Evolutionary conservation across 805 yeast species (phyloP).

Genomic region (Saccharomycopsis capsularis): DNA sequence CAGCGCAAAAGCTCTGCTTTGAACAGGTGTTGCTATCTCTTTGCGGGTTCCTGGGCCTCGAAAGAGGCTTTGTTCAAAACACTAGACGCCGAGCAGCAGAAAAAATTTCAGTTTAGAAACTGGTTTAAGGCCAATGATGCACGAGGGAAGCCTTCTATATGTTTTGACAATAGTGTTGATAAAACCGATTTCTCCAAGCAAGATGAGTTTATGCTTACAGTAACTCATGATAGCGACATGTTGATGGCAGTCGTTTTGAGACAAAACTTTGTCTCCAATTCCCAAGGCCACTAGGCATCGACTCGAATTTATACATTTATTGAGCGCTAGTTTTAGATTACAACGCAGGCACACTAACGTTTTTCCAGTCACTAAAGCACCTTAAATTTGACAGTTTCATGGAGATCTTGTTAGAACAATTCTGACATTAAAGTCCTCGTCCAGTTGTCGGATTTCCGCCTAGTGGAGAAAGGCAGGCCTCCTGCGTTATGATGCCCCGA

Average conservation of each 20-base stretch:
- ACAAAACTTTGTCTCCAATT: no score
- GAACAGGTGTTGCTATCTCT: neutral
- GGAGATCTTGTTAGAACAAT: no score
- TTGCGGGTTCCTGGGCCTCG: slow-evolving; percentile 47
- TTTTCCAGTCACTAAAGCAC: no score
- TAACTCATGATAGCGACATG: slow-evolving; percentile 62
- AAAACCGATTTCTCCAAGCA: slow-evolving; percentile 19
- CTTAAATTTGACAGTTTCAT: no score
- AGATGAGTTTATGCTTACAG: slow-evolving; percentile 46
- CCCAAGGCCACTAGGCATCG: no score
- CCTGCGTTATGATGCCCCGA: no score
- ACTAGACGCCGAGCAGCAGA: slow-evolving; percentile 43
- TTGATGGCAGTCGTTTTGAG: slow-evolving; percentile 52
- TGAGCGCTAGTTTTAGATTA: no score
- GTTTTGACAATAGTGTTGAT: slow-evolving; percentile 18
- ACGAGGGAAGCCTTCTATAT: slow-evolving; percentile 41
- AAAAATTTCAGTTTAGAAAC: slow-evolving; percentile 43
- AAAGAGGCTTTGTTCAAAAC: slow-evolving; percentile 72
- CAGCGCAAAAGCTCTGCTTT: neutral
- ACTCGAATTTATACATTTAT: no score
- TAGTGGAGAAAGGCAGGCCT: no score
- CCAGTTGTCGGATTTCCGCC: no score
- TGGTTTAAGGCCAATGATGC: slow-evolving; percentile 47
- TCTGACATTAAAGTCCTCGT: no score
- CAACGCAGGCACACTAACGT: no score